These are phyloP conservation scores for Lipomyces yamadae DNA, from an alignment of 805 yeast species.

Conservation along the genomic window DNA sequence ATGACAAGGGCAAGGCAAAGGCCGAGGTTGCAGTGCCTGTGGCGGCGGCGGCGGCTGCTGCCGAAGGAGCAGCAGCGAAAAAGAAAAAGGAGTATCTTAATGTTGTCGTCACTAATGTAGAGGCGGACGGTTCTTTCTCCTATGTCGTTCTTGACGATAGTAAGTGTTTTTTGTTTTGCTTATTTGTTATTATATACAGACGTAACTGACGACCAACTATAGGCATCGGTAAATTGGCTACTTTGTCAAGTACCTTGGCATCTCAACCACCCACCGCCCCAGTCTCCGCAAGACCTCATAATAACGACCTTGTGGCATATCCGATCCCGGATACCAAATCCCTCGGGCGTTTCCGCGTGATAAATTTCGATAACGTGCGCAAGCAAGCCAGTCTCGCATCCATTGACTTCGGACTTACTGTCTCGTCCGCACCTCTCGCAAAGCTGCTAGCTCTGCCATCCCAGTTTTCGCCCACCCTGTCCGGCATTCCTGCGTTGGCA, in stretches of 20 bases:
- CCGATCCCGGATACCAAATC: slow-evolving; percentile 22
- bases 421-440: slow-evolving; percentile 28
- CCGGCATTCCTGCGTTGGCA: slow-evolving; percentile 36
- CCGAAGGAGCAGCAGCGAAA: slow-evolving; percentile 33
- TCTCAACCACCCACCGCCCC: slow-evolving; percentile 7
- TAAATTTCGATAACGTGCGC: slow-evolving; percentile 19
- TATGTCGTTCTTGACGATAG: slow-evolving; percentile 27
- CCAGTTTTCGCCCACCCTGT: slow-evolving; percentile 10
- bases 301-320: slow-evolving; percentile 27
- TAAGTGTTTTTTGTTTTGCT: background rate
- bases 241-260: slow-evolving; percentile 21
- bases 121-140: slow-evolving; percentile 41
- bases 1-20: slow-evolving; percentile 54
- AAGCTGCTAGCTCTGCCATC: slow-evolving; percentile 27
- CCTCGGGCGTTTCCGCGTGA: slow-evolving; percentile 30
- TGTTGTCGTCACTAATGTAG: slow-evolving; percentile 44
- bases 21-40: slow-evolving; percentile 36
- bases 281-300: slow-evolving; percentile 23
- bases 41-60: slow-evolving; percentile 32
- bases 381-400: slow-evolving; percentile 25
- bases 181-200: background rate
- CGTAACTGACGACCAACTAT: background rate
- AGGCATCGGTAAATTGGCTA: background rate
- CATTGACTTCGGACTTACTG: slow-evolving; percentile 30
- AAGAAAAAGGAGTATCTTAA: slow-evolving; percentile 44